Percentiles rank a stretch among this genome's conserved stretches.
phyloP scores from a whole-genome alignment of 768 basidiomycete genomes.

The Pholiota molesta region DNA sequence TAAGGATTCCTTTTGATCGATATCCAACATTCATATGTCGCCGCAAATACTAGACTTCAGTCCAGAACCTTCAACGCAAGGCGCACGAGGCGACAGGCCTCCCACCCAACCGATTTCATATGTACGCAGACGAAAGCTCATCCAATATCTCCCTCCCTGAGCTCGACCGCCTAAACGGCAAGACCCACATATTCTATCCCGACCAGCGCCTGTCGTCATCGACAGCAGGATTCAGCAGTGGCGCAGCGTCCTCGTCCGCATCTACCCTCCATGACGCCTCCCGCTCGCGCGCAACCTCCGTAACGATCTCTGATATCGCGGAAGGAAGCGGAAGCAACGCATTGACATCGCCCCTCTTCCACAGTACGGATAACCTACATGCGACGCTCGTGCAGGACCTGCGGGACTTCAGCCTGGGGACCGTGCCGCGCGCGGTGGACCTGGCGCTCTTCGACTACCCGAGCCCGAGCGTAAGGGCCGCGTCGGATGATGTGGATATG shows the following conservation, averaged over 20 bases:
- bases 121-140: constrained; percentile 12
- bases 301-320: constrained; percentile 26
- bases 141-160: constrained; percentile 41
- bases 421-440: not conserved
- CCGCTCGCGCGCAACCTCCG: constrained; percentile 24
- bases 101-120: constrained; percentile 21
- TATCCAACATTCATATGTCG: not conserved
- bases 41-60: constrained; percentile 16
- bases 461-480: constrained; percentile 2
- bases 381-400: constrained; percentile 59
- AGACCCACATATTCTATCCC: constrained; percentile 36
- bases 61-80: constrained; percentile 45
- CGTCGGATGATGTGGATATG: constrained; percentile 2
- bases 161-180: constrained; percentile 58
- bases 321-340: constrained; percentile 12
- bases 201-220: constrained; percentile 14
- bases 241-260: not conserved
- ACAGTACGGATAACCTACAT: constrained; percentile 37
- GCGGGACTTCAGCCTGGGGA: constrained; percentile 35
- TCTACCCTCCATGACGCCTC: constrained; percentile 9
- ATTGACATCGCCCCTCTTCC: not conserved
- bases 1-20: not conserved
- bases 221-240: not conserved
- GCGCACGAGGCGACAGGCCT: constrained; percentile 43
- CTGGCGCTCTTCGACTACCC: constrained; percentile 21